Evolutionary conservation across 83 land plant genomes (phyloP).

Genomic region (Picea abies): DNA sequence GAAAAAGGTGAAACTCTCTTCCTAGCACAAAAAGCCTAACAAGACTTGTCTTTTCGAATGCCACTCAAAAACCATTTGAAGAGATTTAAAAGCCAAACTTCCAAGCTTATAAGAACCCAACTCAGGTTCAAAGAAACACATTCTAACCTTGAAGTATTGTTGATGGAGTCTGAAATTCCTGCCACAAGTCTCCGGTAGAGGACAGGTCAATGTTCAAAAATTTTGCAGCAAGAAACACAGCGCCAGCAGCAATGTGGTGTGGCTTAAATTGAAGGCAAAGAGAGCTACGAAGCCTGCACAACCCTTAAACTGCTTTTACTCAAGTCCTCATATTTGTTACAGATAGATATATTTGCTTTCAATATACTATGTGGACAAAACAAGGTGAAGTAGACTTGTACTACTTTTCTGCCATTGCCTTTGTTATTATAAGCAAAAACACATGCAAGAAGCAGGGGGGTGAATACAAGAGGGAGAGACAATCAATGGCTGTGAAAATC

Average conservation of each 20-base stretch:
- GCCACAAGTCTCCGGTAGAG: slow-evolving; percentile 39
- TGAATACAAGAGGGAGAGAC: neutral
- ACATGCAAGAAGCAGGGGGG: neutral
- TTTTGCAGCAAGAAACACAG: slow-evolving; percentile 72
- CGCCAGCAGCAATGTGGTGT: slow-evolving; percentile 85
- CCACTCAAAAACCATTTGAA: no score
- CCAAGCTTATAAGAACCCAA: no score
- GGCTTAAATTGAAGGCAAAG: slow-evolving; percentile 88
- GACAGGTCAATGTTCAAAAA: slow-evolving; percentile 49
- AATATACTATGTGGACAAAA: neutral
- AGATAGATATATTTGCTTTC: neutral
- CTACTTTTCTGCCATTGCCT: neutral
- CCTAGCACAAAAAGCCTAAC: no score
- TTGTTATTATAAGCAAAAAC: neutral
- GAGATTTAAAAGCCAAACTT: no score
- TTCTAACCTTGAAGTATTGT: slow-evolving; percentile 53
- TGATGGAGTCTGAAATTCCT: slow-evolving; percentile 67
- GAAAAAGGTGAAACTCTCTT: no score
- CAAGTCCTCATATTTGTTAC: neutral
- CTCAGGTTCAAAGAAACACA: no score
- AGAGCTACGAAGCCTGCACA: slow-evolving; percentile 70
- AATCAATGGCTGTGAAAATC: neutral
- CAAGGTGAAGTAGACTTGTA: no score
- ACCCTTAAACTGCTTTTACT: slow-evolving; percentile 7
- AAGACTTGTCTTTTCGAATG: no score